These are phyloP conservation scores for Plasmodium ovale DNA, from an alignment of 169 alveolate species.

Conservation along the genomic window DNA sequence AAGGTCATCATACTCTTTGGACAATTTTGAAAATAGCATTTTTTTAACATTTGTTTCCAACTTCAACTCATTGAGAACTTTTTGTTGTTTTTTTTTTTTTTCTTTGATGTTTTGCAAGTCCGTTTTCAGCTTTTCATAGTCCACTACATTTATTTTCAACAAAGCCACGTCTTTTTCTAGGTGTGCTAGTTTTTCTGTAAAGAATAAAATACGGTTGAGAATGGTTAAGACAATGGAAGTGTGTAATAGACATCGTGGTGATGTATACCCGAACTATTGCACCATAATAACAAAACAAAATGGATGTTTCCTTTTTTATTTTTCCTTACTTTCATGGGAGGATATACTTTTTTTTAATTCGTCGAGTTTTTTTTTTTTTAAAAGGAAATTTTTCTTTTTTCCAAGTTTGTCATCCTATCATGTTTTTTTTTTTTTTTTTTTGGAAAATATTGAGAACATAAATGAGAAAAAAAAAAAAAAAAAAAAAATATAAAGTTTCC, in stretches of 20 bases:
- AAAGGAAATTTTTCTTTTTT: conserved; percentile 38
- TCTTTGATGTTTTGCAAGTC: conserved; percentile 41
- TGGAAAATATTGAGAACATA: neutral
- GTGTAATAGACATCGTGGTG: no score
- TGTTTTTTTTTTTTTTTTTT: neutral
- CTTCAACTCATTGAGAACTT: conserved; percentile 45
- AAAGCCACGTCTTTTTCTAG: conserved; percentile 24
- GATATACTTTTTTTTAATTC: conserved; percentile 34
- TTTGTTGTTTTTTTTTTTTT: conserved; percentile 63
- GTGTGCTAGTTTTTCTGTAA: conserved; percentile 22
- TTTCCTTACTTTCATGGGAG: conserved; percentile 22
- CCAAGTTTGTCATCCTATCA: conserved; percentile 47
- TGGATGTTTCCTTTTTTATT: no score
- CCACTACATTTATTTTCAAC: conserved; percentile 24
- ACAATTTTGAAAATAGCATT: conserved; percentile 31
- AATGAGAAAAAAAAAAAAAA: neutral
- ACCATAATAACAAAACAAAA: no score
- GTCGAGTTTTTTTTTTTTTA: conserved; percentile 42
- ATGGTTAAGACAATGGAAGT: no score
- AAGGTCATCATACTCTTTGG: conserved; percentile 18
- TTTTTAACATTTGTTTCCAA: conserved; percentile 51
- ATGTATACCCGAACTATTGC: no score
- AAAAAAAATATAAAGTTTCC: no score
- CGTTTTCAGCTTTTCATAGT: conserved; percentile 54
- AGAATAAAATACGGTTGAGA: neutral